These are phyloP conservation scores for Metschnikowia dekortorum DNA, from an alignment of 805 yeast genomes.

Conservation along the genomic window DNA sequence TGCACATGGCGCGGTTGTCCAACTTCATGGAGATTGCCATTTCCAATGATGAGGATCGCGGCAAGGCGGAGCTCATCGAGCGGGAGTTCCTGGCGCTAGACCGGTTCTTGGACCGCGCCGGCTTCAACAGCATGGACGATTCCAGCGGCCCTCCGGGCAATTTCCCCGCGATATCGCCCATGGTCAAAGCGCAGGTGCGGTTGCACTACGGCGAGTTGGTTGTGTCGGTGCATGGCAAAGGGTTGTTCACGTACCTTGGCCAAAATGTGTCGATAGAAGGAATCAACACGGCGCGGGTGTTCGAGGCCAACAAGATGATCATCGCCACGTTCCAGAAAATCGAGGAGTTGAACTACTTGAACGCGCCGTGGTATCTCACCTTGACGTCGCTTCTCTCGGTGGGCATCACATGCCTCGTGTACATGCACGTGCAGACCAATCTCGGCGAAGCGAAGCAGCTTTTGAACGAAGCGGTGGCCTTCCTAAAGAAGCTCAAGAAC, in stretches of 20 bases:
- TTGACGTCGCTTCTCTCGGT: constrained; percentile 42
- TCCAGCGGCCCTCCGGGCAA: constrained; percentile 4
- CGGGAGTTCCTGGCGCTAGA: constrained; percentile 26
- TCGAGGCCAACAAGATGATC: constrained; percentile 21
- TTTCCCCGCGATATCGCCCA: constrained; percentile 8
- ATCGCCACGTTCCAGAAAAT: constrained; percentile 1
- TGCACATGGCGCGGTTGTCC: constrained; percentile 40
- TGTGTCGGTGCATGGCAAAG: constrained; percentile 33
- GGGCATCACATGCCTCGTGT: constrained; percentile 38
- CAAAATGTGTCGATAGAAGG: constrained; percentile 27
- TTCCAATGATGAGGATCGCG: constrained; percentile 22
- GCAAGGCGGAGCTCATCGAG: constrained; percentile 30
- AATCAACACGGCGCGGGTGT: constrained; percentile 26
- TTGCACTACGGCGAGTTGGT: constrained; percentile 37
- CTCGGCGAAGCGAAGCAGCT: constrained; percentile 21
- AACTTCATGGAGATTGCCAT: constrained; percentile 30
- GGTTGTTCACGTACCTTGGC: constrained; percentile 31
- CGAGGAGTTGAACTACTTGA: constrained; percentile 25
- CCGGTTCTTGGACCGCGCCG: constrained; percentile 31
- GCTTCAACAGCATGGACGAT: constrained; percentile 24
- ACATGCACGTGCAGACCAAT: constrained; percentile 41
- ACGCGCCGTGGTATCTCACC: constrained; percentile 51
- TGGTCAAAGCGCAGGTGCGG: constrained; percentile 34
- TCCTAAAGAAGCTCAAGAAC: constrained; percentile 22
- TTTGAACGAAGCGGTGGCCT: constrained; percentile 21